Percentiles rank a stretch among this genome's conserved stretches.
These are phyloP conservation scores for Platanthera guangdongensis DNA, from an alignment of 106 monocot species.

Conservation along the genomic window DNA sequence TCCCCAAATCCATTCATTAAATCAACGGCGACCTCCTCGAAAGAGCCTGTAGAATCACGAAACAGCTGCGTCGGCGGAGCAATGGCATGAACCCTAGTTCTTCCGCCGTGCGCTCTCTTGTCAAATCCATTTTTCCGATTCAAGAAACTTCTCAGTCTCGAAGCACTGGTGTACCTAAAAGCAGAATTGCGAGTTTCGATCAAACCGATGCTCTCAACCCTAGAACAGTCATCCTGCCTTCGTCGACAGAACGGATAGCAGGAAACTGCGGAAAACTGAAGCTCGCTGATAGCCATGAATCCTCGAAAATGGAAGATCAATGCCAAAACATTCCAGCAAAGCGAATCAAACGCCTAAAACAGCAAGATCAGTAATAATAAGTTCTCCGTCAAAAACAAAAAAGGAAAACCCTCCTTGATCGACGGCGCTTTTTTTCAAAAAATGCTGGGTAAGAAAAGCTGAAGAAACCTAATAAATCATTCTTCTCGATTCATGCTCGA, in stretches of 20 bases:
- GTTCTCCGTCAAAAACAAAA: not conserved
- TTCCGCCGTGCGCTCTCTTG: slow-evolving; percentile 21
- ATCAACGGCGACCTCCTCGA: slow-evolving; percentile 15
- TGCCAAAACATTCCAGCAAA: slow-evolving; percentile 20
- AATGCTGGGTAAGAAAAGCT: not conserved
- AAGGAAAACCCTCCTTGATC: not conserved
- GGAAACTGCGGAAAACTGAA: slow-evolving; percentile 10
- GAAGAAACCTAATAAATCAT: not conserved
- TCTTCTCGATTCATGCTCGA: not conserved
- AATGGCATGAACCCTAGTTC: slow-evolving; percentile 17
- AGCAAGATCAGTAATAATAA: not conserved
- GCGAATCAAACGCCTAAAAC: not conserved
- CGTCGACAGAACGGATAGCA: slow-evolving; percentile 14
- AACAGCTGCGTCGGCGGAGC: slow-evolving; percentile 18
- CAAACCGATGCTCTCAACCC: slow-evolving; percentile 3
- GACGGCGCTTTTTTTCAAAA: not conserved
- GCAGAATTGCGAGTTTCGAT: slow-evolving; percentile 1
- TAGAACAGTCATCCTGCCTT: slow-evolving; percentile 1
- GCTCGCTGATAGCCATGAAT: slow-evolving; percentile 32
- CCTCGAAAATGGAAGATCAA: slow-evolving; percentile 14
- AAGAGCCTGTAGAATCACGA: slow-evolving; percentile 17
- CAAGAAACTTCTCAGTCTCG: slow-evolving; percentile 44
- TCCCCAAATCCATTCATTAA: slow-evolving; percentile 45
- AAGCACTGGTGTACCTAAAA: not conserved
- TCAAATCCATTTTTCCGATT: slow-evolving; percentile 20